Evolutionary conservation across 192 early-diverging fungal genomes (phyloP).

Genomic region (Mortierella hygrophila): DNA sequence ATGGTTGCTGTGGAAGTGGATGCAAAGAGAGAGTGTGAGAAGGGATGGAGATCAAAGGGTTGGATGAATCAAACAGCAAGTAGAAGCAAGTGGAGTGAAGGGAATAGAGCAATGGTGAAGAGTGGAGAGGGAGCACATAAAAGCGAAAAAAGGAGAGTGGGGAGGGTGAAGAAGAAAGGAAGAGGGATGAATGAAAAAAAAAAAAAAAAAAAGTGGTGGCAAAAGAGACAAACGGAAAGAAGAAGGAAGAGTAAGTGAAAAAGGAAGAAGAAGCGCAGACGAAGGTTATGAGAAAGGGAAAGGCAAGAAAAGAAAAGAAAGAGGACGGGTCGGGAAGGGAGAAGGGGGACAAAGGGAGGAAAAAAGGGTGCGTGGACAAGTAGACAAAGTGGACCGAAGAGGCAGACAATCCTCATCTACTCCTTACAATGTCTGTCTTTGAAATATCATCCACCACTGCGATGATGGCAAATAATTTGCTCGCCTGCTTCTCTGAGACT

Average conservation of each 20-base stretch:
- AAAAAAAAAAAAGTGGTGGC: not conserved
- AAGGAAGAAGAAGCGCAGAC: not conserved
- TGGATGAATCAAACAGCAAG: not conserved
- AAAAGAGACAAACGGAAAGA: not conserved
- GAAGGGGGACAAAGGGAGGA: not conserved
- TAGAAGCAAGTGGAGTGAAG: not conserved
- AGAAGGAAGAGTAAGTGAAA: not conserved
- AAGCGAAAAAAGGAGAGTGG: not conserved
- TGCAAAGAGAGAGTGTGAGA: not conserved
- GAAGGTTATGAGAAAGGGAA: conserved; percentile 9
- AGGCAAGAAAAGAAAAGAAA: not conserved
- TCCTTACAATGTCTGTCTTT: not conserved
- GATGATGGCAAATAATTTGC: no score
- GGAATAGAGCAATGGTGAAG: not conserved
- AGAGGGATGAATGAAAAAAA: not conserved
- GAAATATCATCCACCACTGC: no score
- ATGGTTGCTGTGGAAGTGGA: not conserved
- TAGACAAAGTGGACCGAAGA: not conserved
- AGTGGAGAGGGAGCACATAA: not conserved
- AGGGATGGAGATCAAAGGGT: not conserved
- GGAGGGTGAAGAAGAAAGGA: not conserved
- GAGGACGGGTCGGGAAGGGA: not conserved
- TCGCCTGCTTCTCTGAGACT: no score
- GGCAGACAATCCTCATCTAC: not conserved
- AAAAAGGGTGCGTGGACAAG: not conserved